Base-by-base conservation (phyloP, 495 filamentous ascomycete species). In the Zalerion maritima region DNA sequence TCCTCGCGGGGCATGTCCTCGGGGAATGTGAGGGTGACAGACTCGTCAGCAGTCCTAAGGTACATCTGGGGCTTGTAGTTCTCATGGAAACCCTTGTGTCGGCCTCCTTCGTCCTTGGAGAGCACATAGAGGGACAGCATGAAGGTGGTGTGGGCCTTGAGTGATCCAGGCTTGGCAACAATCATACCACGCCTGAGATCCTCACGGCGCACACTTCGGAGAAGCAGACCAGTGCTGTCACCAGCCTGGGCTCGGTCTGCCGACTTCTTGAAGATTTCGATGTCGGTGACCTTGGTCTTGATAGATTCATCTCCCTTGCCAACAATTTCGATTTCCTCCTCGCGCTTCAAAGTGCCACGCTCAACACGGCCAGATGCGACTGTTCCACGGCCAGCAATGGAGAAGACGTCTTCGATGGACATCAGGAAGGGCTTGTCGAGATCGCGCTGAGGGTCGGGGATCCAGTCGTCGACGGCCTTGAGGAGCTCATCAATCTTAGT, bases 191-290 rank as follows among this genome's bases (percentile, higher is more conserved):
- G 81, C 41, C 60, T 66, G 44, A 97, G 61, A 45, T 97, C 91
- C 57, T 96, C 91, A 49, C 89, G 81, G 56, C 79, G 79, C 49
- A 96, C 57, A 66, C 89, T 83, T 57, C 89, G 81, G 54, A 97
- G 78, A 14, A 97, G 72, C 13, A 97, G 78, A 51, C 89, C 89
- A n/a, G 87, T 89, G 73, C 93, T 96, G 62, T 97, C 89, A 49
- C 89, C 89, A 31, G 89, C 89, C 36, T 76, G 70, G 36, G 83
- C 82, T 58, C 92, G 82, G 29, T 89, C 82, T 57, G 86, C 92
- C 26, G 81, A 83, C 69, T 97, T 97, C 71, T 96, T 91, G 71
- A 97, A 97, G 35, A 85, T 96, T 66, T 97, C 89, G 50, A 96
- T 94, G 47, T 96, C 89, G 46, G 89, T 97, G 34, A 97, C 86